phyloP scores from a whole-genome alignment of 179 eudicot genomes.

The Patellifolia procumbens region DNA sequence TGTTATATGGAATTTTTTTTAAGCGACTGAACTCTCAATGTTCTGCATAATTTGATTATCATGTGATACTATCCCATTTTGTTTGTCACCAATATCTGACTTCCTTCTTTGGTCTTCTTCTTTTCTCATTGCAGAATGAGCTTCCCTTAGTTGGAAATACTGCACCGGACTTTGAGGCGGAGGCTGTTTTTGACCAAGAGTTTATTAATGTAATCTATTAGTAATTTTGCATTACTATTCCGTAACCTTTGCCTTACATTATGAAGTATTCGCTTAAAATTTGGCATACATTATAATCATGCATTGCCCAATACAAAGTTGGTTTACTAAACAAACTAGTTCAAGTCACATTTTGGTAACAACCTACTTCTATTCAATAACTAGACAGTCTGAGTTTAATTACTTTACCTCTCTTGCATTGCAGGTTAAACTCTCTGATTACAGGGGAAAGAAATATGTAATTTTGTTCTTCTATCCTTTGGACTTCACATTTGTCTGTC shows the following conservation, averaged over 20 bases:
- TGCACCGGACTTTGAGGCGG: slow-evolving; percentile 95
- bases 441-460: slow-evolving; percentile 89
- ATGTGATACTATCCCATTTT: too few relatives aligned
- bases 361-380: neutral
- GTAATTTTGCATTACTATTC: neutral
- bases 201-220: slow-evolving; percentile 69
- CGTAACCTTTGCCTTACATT: neutral
- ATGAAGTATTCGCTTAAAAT: too few relatives aligned
- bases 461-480: slow-evolving; percentile 93
- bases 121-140: slow-evolving; percentile 47
- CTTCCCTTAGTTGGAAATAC: slow-evolving; percentile 81
- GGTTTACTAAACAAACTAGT: neutral
- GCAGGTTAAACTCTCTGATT: slow-evolving; percentile 96
- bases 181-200: slow-evolving; percentile 97
- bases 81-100: neutral
- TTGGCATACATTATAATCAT: neutral
- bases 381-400: neutral
- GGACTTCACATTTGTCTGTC: slow-evolving; percentile 98
- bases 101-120: neutral
- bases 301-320: neutral
- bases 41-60: neutral
- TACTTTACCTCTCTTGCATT: slow-evolving; percentile 34
- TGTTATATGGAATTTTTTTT: neutral
- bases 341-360: neutral
- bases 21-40: neutral